A percentile compares a stretch with the other conserved stretches of the same genome.
Evolutionary conservation across 2,329 filamentous ascomycete species (phyloP).

Genomic region (Cryphonectria japonica): DNA sequence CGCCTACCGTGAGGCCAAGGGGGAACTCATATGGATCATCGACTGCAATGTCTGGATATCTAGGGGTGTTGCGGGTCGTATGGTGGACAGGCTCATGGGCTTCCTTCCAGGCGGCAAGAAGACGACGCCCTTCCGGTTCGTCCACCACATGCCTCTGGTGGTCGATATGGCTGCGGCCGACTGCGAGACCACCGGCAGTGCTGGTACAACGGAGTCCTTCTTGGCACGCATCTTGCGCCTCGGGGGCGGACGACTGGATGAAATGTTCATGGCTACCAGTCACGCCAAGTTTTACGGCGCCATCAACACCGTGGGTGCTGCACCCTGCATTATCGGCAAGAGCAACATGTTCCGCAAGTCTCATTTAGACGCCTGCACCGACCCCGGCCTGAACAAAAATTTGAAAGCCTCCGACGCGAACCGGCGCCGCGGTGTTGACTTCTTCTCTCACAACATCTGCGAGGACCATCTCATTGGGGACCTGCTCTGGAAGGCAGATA

Average conservation of each 20-base stretch:
- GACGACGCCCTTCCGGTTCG: slow-evolving; percentile 77
- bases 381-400: slow-evolving; percentile 50
- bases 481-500: slow-evolving; percentile 75
- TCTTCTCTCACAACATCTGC: slow-evolving; percentile 94
- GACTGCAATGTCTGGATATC: slow-evolving; percentile 97
- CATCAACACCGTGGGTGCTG: slow-evolving; percentile 90
- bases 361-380: slow-evolving; percentile 77
- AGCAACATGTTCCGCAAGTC: slow-evolving; percentile 98
- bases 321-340: slow-evolving; percentile 94
- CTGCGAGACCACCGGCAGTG: background rate
- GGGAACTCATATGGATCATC: slow-evolving; percentile 88
- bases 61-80: slow-evolving; percentile 76
- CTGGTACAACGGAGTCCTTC: background rate
- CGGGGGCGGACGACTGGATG: slow-evolving; percentile 84
- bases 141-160: slow-evolving; percentile 89
- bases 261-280: slow-evolving; percentile 90
- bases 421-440: slow-evolving; percentile 75
- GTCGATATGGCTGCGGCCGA: slow-evolving; percentile 64
- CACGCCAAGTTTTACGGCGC: slow-evolving; percentile 98
- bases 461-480: slow-evolving; percentile 97
- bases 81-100: slow-evolving; percentile 87
- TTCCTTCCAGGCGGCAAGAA: slow-evolving; percentile 53
- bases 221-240: slow-evolving; percentile 37
- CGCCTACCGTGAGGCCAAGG: slow-evolving; percentile 84
- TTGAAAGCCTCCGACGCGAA: slow-evolving; percentile 42